A percentile compares a stretch with the other conserved stretches of the same genome.
Evolutionary conservation across 2,329 filamentous ascomycete species (phyloP).

Genomic region (Helicocarpus griseus): DNA sequence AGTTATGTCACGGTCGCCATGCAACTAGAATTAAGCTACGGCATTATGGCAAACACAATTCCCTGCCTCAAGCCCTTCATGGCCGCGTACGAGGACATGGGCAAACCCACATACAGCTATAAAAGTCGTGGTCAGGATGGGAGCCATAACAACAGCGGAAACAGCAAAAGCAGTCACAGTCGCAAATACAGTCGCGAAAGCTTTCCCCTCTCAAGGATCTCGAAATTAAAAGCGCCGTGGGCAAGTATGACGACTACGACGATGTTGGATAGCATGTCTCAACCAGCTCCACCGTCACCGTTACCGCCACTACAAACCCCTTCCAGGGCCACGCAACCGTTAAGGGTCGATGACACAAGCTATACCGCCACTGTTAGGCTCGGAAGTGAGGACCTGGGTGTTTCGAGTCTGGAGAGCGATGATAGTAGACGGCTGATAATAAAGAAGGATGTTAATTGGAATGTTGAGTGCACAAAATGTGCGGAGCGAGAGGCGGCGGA

Average conservation of each 20-base stretch:
- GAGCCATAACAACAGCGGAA: neutral
- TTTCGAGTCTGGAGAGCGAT: neutral
- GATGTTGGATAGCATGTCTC: neutral
- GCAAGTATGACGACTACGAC: neutral
- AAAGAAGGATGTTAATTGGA: constrained; percentile 2
- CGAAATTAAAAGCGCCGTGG: neutral
- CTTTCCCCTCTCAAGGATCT: neutral
- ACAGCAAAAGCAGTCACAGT: neutral
- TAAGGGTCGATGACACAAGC: neutral
- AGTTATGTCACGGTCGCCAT: constrained; percentile 27
- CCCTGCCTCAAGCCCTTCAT: constrained; percentile 39
- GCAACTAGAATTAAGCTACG: constrained; percentile 34
- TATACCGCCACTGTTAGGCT: neutral
- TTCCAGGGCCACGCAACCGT: neutral
- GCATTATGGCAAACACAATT: constrained; percentile 33
- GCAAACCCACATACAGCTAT: constrained; percentile 2
- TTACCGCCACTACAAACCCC: neutral
- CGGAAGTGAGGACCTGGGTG: neutral
- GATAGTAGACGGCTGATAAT: neutral
- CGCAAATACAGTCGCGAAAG: neutral
- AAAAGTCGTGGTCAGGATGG: neutral
- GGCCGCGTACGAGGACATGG: constrained; percentile 22
- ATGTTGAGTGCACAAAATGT: constrained; percentile 1
- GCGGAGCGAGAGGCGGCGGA: neutral
- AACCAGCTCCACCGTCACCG: neutral